A percentile compares a stretch with the other conserved stretches of the same genome.
phyloP scores from a whole-genome alignment of 75 land plant genomes.

The Pseudotsuga menziesii region DNA sequence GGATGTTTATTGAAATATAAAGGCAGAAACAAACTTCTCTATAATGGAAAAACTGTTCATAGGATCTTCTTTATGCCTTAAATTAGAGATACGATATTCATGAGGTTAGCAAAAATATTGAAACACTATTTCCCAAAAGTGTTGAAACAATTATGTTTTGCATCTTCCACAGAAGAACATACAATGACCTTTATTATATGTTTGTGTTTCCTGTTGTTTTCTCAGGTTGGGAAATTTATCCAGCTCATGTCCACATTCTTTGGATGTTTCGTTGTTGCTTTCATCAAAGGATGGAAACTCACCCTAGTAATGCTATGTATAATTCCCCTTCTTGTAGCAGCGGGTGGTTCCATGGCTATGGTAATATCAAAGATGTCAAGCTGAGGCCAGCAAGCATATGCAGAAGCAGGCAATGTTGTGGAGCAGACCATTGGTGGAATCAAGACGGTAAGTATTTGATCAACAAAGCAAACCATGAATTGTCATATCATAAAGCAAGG shows the following conservation, averaged over 20 bases:
- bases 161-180: no score
- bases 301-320: conserved; percentile 44
- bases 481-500: no score
- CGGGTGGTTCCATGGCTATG: conserved; percentile 39
- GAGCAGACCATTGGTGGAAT: conserved; percentile 59
- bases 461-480: background rate
- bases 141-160: no score
- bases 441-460: conserved; percentile 43
- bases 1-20: no score
- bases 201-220: conserved; percentile 1
- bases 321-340: conserved; percentile 38
- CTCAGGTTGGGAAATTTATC: conserved; percentile 63
- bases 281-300: conserved; percentile 58
- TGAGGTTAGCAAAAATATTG: no score
- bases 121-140: no score
- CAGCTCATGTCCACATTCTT: conserved; percentile 45
- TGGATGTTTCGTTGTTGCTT: conserved; percentile 54
- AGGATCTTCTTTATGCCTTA: no score
- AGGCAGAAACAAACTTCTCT: no score
- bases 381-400: conserved; percentile 55
- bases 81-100: no score
- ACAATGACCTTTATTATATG: background rate
- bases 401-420: conserved; percentile 47
- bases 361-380: conserved; percentile 37
- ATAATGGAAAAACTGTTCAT: no score